These are phyloP conservation scores for Melanomma pulvis-pyrius DNA, from an alignment of 495 filamentous ascomycete genomes.

Conservation along the genomic window DNA sequence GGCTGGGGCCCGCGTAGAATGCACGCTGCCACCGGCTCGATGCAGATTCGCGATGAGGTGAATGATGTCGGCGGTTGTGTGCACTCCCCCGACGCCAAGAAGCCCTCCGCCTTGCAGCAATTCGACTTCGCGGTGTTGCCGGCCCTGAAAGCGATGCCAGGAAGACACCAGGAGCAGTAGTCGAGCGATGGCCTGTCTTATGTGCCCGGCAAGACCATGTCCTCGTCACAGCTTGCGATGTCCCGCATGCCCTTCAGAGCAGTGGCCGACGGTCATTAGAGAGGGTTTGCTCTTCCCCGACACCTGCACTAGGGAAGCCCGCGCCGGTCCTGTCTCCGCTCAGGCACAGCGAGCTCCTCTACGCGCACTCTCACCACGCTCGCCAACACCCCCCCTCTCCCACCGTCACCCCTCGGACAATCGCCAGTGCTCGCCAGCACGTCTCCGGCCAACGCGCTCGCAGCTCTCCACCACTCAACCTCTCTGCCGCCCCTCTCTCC, in stretches of 20 bases:
- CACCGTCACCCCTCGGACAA: background rate
- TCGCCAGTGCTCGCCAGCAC: background rate
- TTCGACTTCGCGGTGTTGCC: too few relatives aligned
- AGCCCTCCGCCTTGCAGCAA: background rate
- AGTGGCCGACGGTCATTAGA: too few relatives aligned
- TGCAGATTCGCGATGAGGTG: background rate
- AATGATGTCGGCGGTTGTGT: background rate
- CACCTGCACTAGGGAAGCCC: background rate
- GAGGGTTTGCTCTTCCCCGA: background rate
- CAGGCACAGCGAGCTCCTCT: background rate
- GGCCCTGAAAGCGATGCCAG: too few relatives aligned
- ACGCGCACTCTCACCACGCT: conserved; percentile 19
- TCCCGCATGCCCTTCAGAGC: too few relatives aligned
- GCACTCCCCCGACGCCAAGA: background rate
- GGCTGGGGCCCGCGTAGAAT: background rate
- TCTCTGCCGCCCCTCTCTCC: conserved; percentile 1
- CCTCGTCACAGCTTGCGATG: too few relatives aligned
- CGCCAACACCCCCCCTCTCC: background rate
- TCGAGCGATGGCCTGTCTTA: too few relatives aligned
- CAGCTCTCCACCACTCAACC: background rate
- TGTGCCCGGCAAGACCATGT: too few relatives aligned
- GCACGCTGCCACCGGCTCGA: background rate
- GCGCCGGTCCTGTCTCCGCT: background rate
- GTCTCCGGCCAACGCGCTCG: background rate
- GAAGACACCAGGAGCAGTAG: too few relatives aligned